Conservation (phyloP, 2,329 filamentous ascomycete species). For the Calonectria hongkongensis region DNA sequence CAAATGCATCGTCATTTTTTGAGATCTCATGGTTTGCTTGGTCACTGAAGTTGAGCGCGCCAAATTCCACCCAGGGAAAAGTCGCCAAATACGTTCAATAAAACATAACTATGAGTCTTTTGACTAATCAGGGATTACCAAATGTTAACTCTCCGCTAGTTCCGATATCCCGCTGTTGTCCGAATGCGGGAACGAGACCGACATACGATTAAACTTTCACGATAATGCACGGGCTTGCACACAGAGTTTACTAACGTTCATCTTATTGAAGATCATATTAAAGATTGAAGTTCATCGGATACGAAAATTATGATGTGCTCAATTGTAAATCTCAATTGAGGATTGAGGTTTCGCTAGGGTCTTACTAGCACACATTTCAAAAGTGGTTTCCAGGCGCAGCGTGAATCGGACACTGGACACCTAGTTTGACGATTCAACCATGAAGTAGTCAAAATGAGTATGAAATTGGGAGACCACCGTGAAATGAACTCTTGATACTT, state of each 20-base stretch:
- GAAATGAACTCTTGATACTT: no score
- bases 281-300: not conserved
- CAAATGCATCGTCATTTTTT: not conserved
- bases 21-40: not conserved
- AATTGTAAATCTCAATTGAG: no score
- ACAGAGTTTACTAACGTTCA: not conserved
- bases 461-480: no score
- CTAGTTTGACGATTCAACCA: no score
- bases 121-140: not conserved
- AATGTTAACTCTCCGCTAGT: not conserved
- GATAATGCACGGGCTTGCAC: not conserved
- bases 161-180: no score
- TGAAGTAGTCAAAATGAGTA: no score
- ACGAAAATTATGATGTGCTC: no score
- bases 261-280: not conserved
- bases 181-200: not conserved
- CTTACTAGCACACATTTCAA: no score
- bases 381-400: no score
- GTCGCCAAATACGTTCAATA: not conserved
- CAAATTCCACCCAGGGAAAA: not conserved
- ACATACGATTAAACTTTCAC: not conserved
- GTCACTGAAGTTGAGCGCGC: not conserved
- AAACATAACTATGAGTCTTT: not conserved
- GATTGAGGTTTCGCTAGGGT: no score
- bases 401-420: no score